Evolutionary conservation across 805 yeast genomes (phyloP), one percentile per base, ranked within the genome.

Genomic region (Suhomyces xylopsoci): DNA sequence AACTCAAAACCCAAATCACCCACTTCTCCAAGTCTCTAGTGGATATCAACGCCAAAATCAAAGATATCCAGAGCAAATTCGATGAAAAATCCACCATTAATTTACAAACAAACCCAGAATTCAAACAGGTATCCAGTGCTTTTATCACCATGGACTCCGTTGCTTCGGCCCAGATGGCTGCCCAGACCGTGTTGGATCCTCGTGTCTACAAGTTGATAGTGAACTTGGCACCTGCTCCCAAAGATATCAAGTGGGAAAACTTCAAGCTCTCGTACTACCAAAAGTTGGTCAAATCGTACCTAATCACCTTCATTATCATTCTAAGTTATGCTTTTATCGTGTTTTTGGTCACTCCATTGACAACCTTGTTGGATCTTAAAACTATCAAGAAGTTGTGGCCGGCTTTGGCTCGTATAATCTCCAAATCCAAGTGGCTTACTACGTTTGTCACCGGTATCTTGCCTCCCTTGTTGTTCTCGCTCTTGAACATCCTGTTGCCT

Each of bases 361-460:
- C 87, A 1, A 78, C 85, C 1, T 73, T 83, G 59, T 69, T 83
- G 54, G 84, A 82, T 58, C 71, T 82, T 48, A 80, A 77, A 60
- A 76, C 85, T 1, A 81, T 83, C 50, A 74, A 76, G 48, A 81
- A 80, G 58, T 66, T 81, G 52, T 82, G 85, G 84, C 86, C 86
- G 3, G 80, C 76, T 7, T 71, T 82, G 40, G 87, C 86, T 0
- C 73, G 78, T n/a, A 66, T 77, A 47, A 75, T 83, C 47, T 61
- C 79, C 40, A 69, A 76, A 47, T 81, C 83, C 28, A 77, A 79
- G 46, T 74, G 80, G 76, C 61, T 79, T 25, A 75, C 83, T 24
- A 79, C 84, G 0, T 67, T 81, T 48, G 84, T 83, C 20, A 81
- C 86, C 4, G 87, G 87, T 69, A 74, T 83, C 51, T 69, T 83